A percentile compares a stretch with the other conserved stretches of the same genome.
Conservation (phyloP, 108 stramenopile genomes). For the Ochromonas danica region DNA sequence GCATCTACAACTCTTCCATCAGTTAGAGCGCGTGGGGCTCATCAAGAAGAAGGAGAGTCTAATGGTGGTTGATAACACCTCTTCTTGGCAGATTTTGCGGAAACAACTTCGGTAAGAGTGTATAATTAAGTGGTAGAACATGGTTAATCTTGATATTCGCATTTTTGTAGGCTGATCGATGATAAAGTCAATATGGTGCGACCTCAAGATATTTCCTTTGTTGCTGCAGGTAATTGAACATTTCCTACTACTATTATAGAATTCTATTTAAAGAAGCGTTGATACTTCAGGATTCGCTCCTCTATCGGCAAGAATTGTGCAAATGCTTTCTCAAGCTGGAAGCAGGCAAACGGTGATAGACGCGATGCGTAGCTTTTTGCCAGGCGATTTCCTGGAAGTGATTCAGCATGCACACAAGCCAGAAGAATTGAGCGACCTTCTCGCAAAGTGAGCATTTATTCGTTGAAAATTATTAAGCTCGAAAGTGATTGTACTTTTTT, state of each 20-base stretch:
- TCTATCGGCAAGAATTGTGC: constrained; percentile 76
- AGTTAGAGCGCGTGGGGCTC: constrained; percentile 77
- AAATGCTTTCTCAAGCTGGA: constrained; percentile 71
- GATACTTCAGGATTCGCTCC: constrained; percentile 68
- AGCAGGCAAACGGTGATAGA: constrained; percentile 45
- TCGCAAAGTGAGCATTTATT: too few species aligned
- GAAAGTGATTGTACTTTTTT: too few species aligned
- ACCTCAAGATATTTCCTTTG: constrained; percentile 87
- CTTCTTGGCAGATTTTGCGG: constrained; percentile 11
- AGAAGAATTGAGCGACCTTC: constrained; percentile 21
- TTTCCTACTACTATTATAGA: not conserved
- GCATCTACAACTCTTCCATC: constrained; percentile 67
- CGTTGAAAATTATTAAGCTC: too few species aligned
- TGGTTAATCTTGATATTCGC: not conserved
- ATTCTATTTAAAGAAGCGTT: not conserved
- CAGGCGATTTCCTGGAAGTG: constrained; percentile 47
- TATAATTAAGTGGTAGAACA: not conserved
- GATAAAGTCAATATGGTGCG: constrained; percentile 76
- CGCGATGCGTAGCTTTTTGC: constrained; percentile 45
- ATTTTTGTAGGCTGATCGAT: constrained; percentile 65
- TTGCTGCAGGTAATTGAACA: constrained; percentile 65
- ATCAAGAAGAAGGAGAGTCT: constrained; percentile 71
- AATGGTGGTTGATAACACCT: constrained; percentile 40
- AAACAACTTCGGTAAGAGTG: constrained; percentile 4
- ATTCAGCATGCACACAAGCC: constrained; percentile 29